These are phyloP conservation scores for Ganoderma resinaceum DNA, from an alignment of 1,284 basidiomycete genomes.

Conservation along the genomic window DNA sequence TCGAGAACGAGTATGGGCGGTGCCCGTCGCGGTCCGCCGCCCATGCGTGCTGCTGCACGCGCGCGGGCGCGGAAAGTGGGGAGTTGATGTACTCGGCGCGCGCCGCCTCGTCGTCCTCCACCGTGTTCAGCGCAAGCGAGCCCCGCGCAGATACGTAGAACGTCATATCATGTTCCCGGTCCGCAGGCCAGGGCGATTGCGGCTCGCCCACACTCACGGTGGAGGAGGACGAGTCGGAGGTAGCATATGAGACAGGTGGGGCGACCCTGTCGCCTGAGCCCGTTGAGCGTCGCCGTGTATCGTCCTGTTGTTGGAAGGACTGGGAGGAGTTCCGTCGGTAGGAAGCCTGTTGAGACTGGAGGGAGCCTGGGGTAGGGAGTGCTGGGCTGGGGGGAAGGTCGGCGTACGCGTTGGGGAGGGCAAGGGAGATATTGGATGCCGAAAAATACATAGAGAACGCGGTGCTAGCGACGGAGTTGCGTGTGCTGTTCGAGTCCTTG, in stretches of 20 bases:
- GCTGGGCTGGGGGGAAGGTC: constrained; percentile 39
- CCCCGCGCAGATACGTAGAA: constrained; percentile 57
- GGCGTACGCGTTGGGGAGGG: constrained; percentile 46
- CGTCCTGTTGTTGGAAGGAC: constrained; percentile 2
- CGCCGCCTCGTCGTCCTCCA: constrained; percentile 22
- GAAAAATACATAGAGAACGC: constrained; percentile 64
- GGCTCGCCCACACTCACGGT: constrained; percentile 24
- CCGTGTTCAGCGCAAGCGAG: constrained; percentile 41
- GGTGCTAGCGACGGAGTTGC: constrained; percentile 47
- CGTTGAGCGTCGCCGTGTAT: constrained; percentile 19
- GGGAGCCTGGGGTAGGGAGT: constrained; percentile 3
- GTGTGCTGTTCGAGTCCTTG: constrained; percentile 18
- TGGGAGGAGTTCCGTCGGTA: constrained; percentile 22
- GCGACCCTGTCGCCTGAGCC: constrained; percentile 7
- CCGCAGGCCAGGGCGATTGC: constrained; percentile 17
- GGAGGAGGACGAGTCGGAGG: constrained; percentile 32
- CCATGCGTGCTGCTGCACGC: constrained; percentile 18
- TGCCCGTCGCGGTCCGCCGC: constrained; percentile 16
- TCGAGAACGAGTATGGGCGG: constrained; percentile 20
- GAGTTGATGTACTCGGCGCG: constrained; percentile 32
- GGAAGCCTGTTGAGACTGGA: constrained; percentile 12
- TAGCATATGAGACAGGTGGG: constrained; percentile 20
- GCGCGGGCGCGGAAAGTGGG: constrained; percentile 30
- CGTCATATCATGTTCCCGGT: constrained; percentile 25
- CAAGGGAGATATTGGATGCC: constrained; percentile 46